phyloP scores from a whole-genome alignment of 768 basidiomycete species.

The Pulveroboletus sp. region DNA sequence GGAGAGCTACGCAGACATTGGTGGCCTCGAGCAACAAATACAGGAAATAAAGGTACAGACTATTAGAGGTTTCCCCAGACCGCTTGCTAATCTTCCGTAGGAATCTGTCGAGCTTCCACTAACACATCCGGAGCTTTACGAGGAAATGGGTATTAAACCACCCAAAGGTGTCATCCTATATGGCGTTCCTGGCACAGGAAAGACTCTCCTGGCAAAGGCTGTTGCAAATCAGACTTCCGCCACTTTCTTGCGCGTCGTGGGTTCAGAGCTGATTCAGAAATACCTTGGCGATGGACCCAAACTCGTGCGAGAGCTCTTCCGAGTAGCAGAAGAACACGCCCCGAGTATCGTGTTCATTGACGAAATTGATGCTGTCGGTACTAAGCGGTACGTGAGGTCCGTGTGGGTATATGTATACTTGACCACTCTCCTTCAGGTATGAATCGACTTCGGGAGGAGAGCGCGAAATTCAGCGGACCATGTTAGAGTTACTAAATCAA shows the following conservation, averaged over 20 bases:
- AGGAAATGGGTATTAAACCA: slow-evolving; percentile 99
- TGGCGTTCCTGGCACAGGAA: slow-evolving; percentile 97
- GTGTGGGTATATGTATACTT: too few species aligned
- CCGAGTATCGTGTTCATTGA: slow-evolving; percentile 99
- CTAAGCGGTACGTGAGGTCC: slow-evolving; percentile 72
- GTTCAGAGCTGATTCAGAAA: slow-evolving; percentile 98
- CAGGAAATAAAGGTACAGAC: slow-evolving; percentile 93
- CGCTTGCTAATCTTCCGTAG: slow-evolving; percentile 35
- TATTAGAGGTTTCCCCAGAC: not conserved
- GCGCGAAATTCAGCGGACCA: slow-evolving; percentile 98
- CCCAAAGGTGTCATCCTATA: slow-evolving; percentile 99
- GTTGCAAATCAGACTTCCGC: slow-evolving; percentile 98
- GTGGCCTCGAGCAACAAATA: slow-evolving; percentile 94
- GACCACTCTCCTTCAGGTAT: too few species aligned
- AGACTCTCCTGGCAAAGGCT: slow-evolving; percentile 95
- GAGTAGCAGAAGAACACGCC: slow-evolving; percentile 95
- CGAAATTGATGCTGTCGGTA: slow-evolving; percentile 97
- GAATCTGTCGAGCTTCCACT: slow-evolving; percentile 98
- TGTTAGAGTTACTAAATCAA: slow-evolving; percentile 98
- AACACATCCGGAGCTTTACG: slow-evolving; percentile 97
- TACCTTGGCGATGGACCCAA: slow-evolving; percentile 99
- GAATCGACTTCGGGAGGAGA: slow-evolving; percentile 99
- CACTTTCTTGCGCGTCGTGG: slow-evolving; percentile 95
- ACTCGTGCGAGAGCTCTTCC: slow-evolving; percentile 94
- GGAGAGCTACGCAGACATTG: slow-evolving; percentile 97